A percentile compares a stretch with the other conserved stretches of the same genome.
These are phyloP conservation scores for Coccomyxa subellipsoidea DNA, from an alignment of 163 green algal genomes.

Conservation along the genomic window DNA sequence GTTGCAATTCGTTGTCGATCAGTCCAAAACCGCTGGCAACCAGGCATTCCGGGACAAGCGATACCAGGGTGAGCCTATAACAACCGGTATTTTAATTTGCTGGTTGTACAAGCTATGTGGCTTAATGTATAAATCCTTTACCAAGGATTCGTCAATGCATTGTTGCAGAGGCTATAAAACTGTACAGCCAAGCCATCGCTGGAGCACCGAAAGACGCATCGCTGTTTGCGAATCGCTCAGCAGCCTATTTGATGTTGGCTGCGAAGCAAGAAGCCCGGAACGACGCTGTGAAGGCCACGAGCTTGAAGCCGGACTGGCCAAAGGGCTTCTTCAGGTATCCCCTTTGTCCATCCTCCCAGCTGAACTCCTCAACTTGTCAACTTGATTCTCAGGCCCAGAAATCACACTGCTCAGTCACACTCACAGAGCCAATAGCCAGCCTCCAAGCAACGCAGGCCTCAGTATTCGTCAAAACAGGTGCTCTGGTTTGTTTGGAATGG, in stretches of 20 bases:
- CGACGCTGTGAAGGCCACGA: conserved; percentile 51
- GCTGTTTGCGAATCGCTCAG: conserved; percentile 65
- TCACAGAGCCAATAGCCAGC: too few relatives aligned
- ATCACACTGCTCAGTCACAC: too few relatives aligned
- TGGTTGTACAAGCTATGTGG: too few relatives aligned
- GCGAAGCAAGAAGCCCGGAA: conserved; percentile 47
- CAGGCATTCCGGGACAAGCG: neutral
- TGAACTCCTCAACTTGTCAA: neutral
- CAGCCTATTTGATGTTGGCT: conserved; percentile 7
- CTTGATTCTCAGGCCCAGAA: too few relatives aligned
- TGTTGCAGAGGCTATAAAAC: conserved; percentile 39
- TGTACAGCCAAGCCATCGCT: conserved; percentile 52
- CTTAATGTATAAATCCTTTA: neutral
- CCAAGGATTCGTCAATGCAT: neutral
- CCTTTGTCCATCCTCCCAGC: neutral
- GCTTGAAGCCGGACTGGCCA: conserved; percentile 45
- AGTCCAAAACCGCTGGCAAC: neutral
- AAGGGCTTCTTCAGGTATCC: conserved; percentile 44
- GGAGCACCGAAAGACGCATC: conserved; percentile 27
- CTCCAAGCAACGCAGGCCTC: too few relatives aligned
- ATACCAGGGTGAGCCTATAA: conserved; percentile 7
- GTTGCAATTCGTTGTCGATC: neutral
- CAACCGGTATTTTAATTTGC: too few relatives aligned
- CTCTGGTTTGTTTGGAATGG: too few relatives aligned
- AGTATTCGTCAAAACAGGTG: too few relatives aligned